Conservation (phyloP, 2,329 filamentous ascomycete species). For the Amphichorda felina region DNA sequence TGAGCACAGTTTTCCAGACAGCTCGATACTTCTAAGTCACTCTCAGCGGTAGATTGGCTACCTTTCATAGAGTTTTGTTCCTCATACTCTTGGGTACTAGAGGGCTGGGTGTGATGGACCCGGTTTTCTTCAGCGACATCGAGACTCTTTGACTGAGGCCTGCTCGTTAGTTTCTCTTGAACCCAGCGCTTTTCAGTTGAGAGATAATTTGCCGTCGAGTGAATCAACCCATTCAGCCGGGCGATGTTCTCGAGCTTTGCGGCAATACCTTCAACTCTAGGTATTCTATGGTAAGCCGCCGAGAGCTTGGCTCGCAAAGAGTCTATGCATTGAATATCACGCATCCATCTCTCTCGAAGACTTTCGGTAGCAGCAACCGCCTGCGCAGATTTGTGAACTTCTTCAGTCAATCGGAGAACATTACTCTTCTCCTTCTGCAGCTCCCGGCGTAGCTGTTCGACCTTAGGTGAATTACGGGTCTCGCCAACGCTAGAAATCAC, state of each 20-base stretch:
- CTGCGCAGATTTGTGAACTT: not conserved
- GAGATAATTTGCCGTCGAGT: constrained; percentile 2
- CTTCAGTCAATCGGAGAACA: constrained; percentile 1
- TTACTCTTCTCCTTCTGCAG: constrained; percentile 1
- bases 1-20: too few relatives aligned
- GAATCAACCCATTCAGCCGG: constrained; percentile 1
- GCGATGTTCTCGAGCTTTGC: constrained; percentile 2
- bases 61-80: too few relatives aligned
- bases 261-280: constrained; percentile 2
- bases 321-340: not conserved
- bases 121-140: not conserved
- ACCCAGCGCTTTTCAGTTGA: constrained; percentile 1
- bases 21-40: too few relatives aligned
- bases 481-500: not conserved
- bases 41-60: not conserved
- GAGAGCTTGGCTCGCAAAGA: not conserved
- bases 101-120: not conserved
- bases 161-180: not conserved
- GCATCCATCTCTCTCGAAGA: constrained; percentile 1
- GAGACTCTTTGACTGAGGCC: not conserved
- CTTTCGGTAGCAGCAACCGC: not conserved
- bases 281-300: constrained; percentile 1
- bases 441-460: not conserved
- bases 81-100: not conserved
- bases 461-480: not conserved